These are phyloP conservation scores for Bocquillonia castaneifolia DNA, from an alignment of 441 rosid genomes.

Conservation along the genomic window DNA sequence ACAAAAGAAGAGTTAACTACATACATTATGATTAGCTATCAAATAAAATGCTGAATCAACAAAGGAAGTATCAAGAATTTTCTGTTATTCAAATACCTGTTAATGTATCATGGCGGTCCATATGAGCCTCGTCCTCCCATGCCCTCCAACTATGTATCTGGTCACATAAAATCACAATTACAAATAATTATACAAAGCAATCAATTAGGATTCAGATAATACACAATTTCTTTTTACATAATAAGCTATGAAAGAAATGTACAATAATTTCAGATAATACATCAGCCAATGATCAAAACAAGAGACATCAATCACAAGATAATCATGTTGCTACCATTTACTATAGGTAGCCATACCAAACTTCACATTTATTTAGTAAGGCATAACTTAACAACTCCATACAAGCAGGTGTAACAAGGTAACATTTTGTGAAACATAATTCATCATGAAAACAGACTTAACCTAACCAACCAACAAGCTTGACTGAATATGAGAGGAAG, in stretches of 20 bases:
- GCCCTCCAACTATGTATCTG: constrained; percentile 87
- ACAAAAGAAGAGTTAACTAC: background rate
- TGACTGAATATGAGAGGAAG: background rate
- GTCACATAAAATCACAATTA: constrained; percentile 20
- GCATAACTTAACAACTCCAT: background rate
- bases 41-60: constrained; percentile 11
- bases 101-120: constrained; percentile 50
- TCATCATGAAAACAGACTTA: background rate
- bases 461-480: background rate
- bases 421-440: background rate
- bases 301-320: background rate
- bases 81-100: constrained; percentile 38
- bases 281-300: background rate
- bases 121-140: constrained; percentile 84
- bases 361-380: background rate
- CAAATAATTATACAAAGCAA: constrained; percentile 17
- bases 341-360: background rate
- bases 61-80: background rate
- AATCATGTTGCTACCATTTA: background rate
- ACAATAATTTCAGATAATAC: background rate
- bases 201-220: background rate
- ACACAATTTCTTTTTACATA: background rate
- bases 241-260: background rate
- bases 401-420: background rate
- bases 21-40: background rate